Evolutionary conservation across 495 filamentous ascomycete species (phyloP), one percentile per base, ranked within the genome.

Genomic region (Amphirosellinia nigrospora): DNA sequence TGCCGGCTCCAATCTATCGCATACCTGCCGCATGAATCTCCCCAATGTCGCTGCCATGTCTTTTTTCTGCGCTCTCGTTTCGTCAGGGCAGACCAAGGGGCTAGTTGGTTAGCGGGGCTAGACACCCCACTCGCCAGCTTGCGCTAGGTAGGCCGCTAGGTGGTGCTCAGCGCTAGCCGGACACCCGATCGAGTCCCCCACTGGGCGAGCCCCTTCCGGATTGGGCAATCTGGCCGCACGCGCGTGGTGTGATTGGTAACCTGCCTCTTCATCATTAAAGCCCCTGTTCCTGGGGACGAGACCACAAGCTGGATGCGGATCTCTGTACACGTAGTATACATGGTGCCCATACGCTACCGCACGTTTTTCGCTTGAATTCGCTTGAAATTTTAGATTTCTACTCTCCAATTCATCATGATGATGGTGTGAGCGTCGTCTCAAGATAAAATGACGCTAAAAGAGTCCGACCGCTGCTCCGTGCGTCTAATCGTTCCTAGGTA

Each of bases 171-270:
- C 15, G 26, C 60, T 46, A 65, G 64, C 64, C 64, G 64, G 64
- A 58, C 36, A 45, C 64, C 64, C 64, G 64, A 67, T 67, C 64
- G 21, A 26, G 16, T 16, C 26, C 8, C 62, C 32, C 19, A 64
- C 62, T 10, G 4, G 6, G 8, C 16, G n/a, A 38, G 32, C 39
- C 45, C 46, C 52, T 67, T 43, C 64, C 64, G 53, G 50, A 67
- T 67, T 59, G 52, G 53, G 64, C 64, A 67, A 67, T 67, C 50
- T 19, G n/a, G 16, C 39, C 52, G 64, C 50, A 26, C 39, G 36
- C 30, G 39, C 52, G 64, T 26, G 64, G 23, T 46, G 28, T 45
- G 50, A 67, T 67, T 67, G 64, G 64, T 36, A 38, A 36, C 15
- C 36, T 10, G 3, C 52, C 38, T 53, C 26, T 1, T 46, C 64